Evolutionary conservation across 2,329 filamentous ascomycete species (phyloP), one percentile per base, ranked within the genome.

Genomic region (Clonostachys sp.): DNA sequence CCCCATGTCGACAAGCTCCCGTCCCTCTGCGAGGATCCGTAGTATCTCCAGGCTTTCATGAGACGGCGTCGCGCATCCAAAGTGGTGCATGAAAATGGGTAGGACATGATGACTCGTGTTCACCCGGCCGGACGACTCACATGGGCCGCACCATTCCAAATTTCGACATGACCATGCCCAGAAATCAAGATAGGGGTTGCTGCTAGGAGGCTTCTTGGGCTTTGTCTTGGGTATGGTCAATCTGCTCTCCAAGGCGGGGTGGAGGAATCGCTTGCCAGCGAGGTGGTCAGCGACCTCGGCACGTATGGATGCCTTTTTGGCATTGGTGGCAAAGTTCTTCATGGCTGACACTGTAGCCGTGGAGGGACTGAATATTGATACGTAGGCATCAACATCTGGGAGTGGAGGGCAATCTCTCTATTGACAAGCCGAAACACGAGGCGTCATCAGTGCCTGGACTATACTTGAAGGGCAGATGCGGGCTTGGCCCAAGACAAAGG

Each of bases 81-180:
- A 90, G 64, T 91, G 86, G 66, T 90, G 86, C 75, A 89, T 90
- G 47, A 89, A 73, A 16, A 90, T 71, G 3, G 86, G 86, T 9
- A 90, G 73, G 7, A 88, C 72, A 55, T 86, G 84, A 64, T 91
- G 87, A 44, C 77, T 78, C 50, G 72, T 75, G 45, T 71, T 73
- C 5, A 78, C 74, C 24, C 72, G 65, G 14, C 70, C 72, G 4
- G 83, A 78, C 35, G 66, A 65, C 13, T 69, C 63, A 58, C 76
- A 66, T 4, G 85, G 81, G 2, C 84, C 83, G 44, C 75, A 76
- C 83, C 84, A 86, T 64, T 85, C 78, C 8, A 90, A 71, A 50
- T 74, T 74, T 30, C 77, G 74, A 55, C 79, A 83, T 2, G 80
- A 76, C 78, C 84, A 87, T 24, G 72, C 68, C 77, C 85, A 87